phyloP scores from a whole-genome alignment of 768 basidiomycete genomes.

The Phallus indusiatus region DNA sequence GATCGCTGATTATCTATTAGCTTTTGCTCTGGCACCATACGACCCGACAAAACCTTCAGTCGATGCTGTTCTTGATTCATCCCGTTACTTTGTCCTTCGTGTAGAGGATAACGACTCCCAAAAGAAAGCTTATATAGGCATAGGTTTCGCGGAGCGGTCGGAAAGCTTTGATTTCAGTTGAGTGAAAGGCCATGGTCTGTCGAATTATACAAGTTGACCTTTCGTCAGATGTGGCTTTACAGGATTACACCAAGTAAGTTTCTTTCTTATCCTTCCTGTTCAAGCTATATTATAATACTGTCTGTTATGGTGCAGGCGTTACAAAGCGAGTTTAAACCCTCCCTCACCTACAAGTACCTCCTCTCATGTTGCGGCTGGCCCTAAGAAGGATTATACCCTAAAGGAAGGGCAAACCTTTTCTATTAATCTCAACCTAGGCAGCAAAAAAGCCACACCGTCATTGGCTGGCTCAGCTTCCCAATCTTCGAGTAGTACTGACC shows the following conservation, averaged over 20 bases:
- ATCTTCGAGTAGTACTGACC: slow-evolving; percentile 13
- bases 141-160: slow-evolving; percentile 83
- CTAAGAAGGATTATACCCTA: slow-evolving; percentile 88
- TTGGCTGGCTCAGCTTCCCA: slow-evolving; percentile 30
- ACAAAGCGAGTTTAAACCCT: slow-evolving; percentile 55
- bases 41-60: slow-evolving; percentile 70
- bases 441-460: slow-evolving; percentile 31
- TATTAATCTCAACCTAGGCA: slow-evolving; percentile 72
- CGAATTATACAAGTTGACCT: slow-evolving; percentile 8
- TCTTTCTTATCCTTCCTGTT: neutral
- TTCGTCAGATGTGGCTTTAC: slow-evolving; percentile 64
- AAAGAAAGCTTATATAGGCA: slow-evolving; percentile 84
- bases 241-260: slow-evolving; percentile 74
- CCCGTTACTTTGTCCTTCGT: slow-evolving; percentile 87
- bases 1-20: slow-evolving; percentile 30
- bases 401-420: slow-evolving; percentile 95
- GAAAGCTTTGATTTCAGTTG: slow-evolving; percentile 90
- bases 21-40: slow-evolving; percentile 84
- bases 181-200: slow-evolving; percentile 22
- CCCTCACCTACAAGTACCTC: slow-evolving; percentile 37
- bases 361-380: slow-evolving; percentile 64
- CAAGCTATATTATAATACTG: neutral
- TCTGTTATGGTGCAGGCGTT: slow-evolving; percentile 36
- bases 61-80: slow-evolving; percentile 94
- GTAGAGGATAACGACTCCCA: slow-evolving; percentile 69